A percentile compares a stretch with the other conserved stretches of the same genome.
phyloP scores from a whole-genome alignment of 1,284 basidiomycete genomes.

The Trametes versicolor region DNA sequence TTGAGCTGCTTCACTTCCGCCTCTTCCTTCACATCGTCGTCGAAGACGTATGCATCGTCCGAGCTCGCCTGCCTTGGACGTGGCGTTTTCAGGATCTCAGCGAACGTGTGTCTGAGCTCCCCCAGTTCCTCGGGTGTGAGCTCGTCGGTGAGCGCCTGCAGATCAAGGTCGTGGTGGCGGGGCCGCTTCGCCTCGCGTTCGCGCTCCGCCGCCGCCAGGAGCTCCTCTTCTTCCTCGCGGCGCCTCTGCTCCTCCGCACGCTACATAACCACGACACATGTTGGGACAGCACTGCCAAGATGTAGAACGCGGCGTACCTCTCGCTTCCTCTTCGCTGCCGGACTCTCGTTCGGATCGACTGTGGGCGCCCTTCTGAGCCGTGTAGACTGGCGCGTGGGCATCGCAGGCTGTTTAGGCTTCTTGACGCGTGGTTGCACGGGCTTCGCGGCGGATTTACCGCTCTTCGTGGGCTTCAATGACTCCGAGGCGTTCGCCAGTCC shows the following conservation, averaged over 20 bases:
- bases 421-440: slow-evolving; percentile 67
- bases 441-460: slow-evolving; percentile 57
- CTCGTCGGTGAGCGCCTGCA: slow-evolving; percentile 62
- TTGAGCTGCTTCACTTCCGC: slow-evolving; percentile 60
- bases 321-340: slow-evolving; percentile 66
- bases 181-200: slow-evolving; percentile 70
- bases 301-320: slow-evolving; percentile 69
- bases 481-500: slow-evolving; percentile 68
- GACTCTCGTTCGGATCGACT: slow-evolving; percentile 69
- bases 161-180: slow-evolving; percentile 70
- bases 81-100: slow-evolving; percentile 47
- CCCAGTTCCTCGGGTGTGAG: slow-evolving; percentile 56
- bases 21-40: slow-evolving; percentile 52
- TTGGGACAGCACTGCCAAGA: not conserved
- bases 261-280: slow-evolving; percentile 34
- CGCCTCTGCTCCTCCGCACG: slow-evolving; percentile 58
- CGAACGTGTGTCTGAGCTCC: slow-evolving; percentile 55
- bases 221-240: slow-evolving; percentile 64
- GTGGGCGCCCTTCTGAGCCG: slow-evolving; percentile 56
- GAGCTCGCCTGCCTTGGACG: slow-evolving; percentile 54
- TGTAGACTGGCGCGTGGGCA: slow-evolving; percentile 70
- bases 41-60: slow-evolving; percentile 60
- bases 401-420: slow-evolving; percentile 47
- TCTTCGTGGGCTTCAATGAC: slow-evolving; percentile 36
- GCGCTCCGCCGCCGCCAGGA: slow-evolving; percentile 66